Conservation (phyloP, 352 stramenopile genomes). For the Phytophthora pisi region DNA sequence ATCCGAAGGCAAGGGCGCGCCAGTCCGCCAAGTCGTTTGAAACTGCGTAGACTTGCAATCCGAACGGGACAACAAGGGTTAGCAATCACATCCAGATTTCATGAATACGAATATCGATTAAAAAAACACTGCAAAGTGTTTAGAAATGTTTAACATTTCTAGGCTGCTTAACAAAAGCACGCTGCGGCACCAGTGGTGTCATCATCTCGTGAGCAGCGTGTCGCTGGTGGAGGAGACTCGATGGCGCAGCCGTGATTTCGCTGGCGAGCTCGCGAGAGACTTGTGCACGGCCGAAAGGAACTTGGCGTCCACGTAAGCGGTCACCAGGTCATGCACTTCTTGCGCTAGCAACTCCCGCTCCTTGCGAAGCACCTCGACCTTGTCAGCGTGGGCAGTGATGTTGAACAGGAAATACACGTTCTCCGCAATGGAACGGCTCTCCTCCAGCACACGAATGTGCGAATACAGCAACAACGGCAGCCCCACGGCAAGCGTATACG, state of each 20-base stretch:
- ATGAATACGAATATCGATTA: constrained; percentile 23
- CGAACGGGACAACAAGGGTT: background rate
- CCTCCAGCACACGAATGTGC: constrained; percentile 79
- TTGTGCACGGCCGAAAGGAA: constrained; percentile 66
- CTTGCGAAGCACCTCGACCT: constrained; percentile 60
- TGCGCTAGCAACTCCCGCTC: constrained; percentile 55
- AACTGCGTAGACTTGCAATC: constrained; percentile 18
- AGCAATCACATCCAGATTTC: constrained; percentile 13
- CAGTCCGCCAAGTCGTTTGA: constrained; percentile 32
- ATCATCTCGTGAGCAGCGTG: constrained; percentile 35
- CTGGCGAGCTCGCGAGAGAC: constrained; percentile 49
- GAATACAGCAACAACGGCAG: constrained; percentile 76
- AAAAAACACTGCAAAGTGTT: no score
- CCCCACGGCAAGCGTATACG: constrained; percentile 57
- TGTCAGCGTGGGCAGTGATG: constrained; percentile 65
- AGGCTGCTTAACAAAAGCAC: constrained; percentile 8
- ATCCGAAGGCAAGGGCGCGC: constrained; percentile 9
- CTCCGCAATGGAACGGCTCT: constrained; percentile 77
- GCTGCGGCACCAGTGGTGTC: background rate
- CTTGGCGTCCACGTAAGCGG: constrained; percentile 52
- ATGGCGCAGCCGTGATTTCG: constrained; percentile 40
- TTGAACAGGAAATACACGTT: constrained; percentile 81
- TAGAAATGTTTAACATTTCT: constrained; percentile 6
- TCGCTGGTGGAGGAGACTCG: constrained; percentile 54
- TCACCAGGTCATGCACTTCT: constrained; percentile 66